phyloP scores from a whole-genome alignment of 768 basidiomycete species.

The Leccinum barrowsii region DNA sequence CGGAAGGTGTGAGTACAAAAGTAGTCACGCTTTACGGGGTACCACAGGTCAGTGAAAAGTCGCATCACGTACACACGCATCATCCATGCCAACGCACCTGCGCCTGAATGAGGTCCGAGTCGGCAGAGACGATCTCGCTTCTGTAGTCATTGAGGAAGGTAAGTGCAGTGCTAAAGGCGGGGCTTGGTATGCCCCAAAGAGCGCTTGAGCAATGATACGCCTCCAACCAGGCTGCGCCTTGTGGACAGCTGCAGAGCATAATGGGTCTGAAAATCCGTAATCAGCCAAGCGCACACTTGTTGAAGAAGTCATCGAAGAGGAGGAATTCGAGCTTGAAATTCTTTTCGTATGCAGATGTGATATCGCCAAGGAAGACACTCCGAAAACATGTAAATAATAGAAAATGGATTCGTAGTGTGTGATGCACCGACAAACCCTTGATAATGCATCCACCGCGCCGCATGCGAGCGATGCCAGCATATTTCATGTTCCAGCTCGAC shows the following conservation, averaged over 20 bases:
- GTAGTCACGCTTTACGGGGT: conserved; percentile 75
- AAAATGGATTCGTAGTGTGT: conserved; percentile 8
- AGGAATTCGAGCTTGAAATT: conserved; percentile 82
- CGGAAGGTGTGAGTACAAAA: conserved; percentile 99
- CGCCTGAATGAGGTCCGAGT: conserved; percentile 90
- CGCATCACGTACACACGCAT: not conserved
- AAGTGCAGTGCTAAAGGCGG: conserved; percentile 65
- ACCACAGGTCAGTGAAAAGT: conserved; percentile 3
- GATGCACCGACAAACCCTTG: conserved; percentile 50
- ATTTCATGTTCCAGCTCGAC: conserved; percentile 91
- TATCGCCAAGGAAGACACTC: conserved; percentile 94
- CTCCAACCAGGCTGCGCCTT: conserved; percentile 98
- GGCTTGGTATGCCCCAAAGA: conserved; percentile 96
- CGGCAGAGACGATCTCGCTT: conserved; percentile 91
- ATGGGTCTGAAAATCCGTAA: conserved; percentile 1
- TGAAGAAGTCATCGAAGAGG: conserved; percentile 97
- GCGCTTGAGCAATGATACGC: conserved; percentile 94
- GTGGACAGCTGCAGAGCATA: conserved; percentile 61
- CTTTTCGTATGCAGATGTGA: conserved; percentile 87
- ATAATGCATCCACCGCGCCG: conserved; percentile 99
- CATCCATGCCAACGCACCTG: conserved; percentile 49
- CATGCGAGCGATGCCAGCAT: conserved; percentile 96
- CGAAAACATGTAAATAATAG: conserved; percentile 22
- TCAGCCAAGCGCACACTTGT: conserved; percentile 55
- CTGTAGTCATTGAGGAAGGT: conserved; percentile 89